These are phyloP conservation scores for Moricandia arvensis DNA, from an alignment of 345 rosid species.

Conservation along the genomic window DNA sequence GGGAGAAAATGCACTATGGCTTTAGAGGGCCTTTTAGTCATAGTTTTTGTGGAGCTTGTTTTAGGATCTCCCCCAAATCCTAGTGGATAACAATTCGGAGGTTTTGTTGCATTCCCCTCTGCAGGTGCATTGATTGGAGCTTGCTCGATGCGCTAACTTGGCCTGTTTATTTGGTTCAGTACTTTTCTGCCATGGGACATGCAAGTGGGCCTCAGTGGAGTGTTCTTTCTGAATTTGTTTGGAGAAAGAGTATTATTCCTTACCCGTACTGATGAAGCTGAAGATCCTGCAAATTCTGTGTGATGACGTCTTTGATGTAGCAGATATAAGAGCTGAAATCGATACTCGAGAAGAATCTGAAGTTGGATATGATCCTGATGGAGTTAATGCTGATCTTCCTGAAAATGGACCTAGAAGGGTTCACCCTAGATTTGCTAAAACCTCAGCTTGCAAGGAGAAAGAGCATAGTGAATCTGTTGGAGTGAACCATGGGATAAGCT, in stretches of 20 bases:
- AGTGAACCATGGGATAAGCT: constrained; percentile 43
- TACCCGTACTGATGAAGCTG: constrained; percentile 65
- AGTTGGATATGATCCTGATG: constrained; percentile 81
- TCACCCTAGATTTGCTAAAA: constrained; percentile 71
- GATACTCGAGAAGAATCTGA: constrained; percentile 73
- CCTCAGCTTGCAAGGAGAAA: constrained; percentile 67
- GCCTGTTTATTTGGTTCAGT: constrained; percentile 79
- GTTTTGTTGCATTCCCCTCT: constrained; percentile 35
- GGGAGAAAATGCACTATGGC: neutral
- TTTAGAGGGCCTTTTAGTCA: neutral
- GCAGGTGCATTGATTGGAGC: constrained; percentile 91
- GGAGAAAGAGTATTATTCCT: constrained; percentile 66
- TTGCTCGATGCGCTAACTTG: constrained; percentile 92
- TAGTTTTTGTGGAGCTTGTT: constrained; percentile 9
- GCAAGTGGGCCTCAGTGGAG: constrained; percentile 61
- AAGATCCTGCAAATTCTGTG: constrained; percentile 83
- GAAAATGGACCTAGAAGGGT: constrained; percentile 74
- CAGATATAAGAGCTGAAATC: constrained; percentile 71
- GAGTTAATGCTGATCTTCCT: constrained; percentile 35
- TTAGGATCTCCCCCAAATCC: constrained; percentile 21
- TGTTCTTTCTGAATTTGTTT: constrained; percentile 54
- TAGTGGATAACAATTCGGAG: constrained; percentile 22
- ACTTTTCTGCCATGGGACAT: constrained; percentile 75
- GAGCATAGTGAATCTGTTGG: constrained; percentile 53
- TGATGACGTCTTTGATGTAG: constrained; percentile 75